Conservation (phyloP, 1,139 yeast genomes). For the Candida dubliniensis region DNA sequence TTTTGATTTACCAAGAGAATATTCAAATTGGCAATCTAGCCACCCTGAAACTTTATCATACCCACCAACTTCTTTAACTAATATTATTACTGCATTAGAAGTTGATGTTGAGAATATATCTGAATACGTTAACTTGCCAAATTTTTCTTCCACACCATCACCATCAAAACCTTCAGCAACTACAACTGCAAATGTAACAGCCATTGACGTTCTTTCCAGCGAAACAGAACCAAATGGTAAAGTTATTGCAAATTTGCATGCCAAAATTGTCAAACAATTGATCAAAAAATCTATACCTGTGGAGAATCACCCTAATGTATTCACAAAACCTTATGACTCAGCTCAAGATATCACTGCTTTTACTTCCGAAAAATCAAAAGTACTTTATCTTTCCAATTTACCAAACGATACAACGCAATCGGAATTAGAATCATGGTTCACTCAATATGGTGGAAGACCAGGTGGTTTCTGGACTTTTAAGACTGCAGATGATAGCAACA, state of each 20-base stretch:
- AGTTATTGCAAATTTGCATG: constrained; percentile 22
- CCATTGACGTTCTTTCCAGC: constrained; percentile 5
- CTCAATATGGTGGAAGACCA: constrained; percentile 83
- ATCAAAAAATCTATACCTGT: constrained; percentile 54
- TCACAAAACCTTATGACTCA: constrained; percentile 73
- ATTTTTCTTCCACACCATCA: constrained; percentile 11
- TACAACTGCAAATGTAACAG: constrained; percentile 1
- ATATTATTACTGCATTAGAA: constrained; percentile 60
- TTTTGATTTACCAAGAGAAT: constrained; percentile 77
- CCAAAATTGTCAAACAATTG: constrained; percentile 51
- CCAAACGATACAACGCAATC: constrained; percentile 87
- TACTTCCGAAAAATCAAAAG: constrained; percentile 69
- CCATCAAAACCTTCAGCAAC: constrained; percentile 9
- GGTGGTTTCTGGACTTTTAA: constrained; percentile 88
- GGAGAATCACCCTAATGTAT: constrained; percentile 54
- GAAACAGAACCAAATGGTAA: constrained; percentile 11
- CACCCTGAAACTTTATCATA: constrained; percentile 63
- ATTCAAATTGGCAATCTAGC: constrained; percentile 62
- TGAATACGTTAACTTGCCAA: constrained; percentile 8
- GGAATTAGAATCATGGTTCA: constrained; percentile 89
- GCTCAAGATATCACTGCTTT: constrained; percentile 70
- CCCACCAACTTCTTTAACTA: constrained; percentile 48
- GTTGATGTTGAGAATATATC: constrained; percentile 38
- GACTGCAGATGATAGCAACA: constrained; percentile 40
- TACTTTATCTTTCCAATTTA: constrained; percentile 73